These are phyloP conservation scores for Cucurbita argyrosperma DNA, from an alignment of 306 rosid species.

Conservation along the genomic window DNA sequence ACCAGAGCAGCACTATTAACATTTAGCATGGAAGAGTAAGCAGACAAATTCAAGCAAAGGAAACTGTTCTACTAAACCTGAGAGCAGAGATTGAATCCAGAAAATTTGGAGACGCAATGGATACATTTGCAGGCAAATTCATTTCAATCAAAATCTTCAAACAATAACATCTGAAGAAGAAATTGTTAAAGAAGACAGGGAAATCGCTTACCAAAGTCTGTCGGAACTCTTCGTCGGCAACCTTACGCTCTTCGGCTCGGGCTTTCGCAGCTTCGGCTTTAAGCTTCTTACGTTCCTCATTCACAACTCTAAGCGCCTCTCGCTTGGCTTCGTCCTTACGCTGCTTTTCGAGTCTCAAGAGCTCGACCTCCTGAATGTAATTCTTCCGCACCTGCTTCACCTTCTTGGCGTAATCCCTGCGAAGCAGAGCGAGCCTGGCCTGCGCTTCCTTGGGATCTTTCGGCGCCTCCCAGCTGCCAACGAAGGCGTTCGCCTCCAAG, in stretches of 20 bases:
- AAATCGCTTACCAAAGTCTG: conserved; percentile 38
- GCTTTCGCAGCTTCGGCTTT: conserved; percentile 56
- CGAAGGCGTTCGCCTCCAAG: conserved; percentile 27
- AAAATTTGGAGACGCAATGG: neutral
- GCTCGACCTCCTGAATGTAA: conserved; percentile 50
- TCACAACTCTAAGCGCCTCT: conserved; percentile 53
- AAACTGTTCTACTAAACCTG: neutral
- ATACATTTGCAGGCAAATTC: neutral
- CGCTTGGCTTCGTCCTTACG: conserved; percentile 50
- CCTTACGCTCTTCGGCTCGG: conserved; percentile 54
- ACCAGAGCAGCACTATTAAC: neutral
- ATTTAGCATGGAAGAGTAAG: neutral
- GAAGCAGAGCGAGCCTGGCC: conserved; percentile 42
- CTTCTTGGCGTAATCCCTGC: conserved; percentile 68
- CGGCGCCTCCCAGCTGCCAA: conserved; percentile 67
- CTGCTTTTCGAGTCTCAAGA: conserved; percentile 45
- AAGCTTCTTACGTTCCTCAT: conserved; percentile 55
- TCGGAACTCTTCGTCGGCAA: conserved; percentile 47
- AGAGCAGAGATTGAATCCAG: neutral
- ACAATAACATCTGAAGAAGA: neutral
- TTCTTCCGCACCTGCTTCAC: conserved; percentile 58
- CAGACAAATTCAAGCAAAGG: neutral
- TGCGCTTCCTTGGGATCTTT: conserved; percentile 56
- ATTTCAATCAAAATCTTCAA: neutral
- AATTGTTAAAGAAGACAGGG: neutral